Conservation (phyloP, 2,329 filamentous ascomycete genomes). For the Geosmithia flava region DNA sequence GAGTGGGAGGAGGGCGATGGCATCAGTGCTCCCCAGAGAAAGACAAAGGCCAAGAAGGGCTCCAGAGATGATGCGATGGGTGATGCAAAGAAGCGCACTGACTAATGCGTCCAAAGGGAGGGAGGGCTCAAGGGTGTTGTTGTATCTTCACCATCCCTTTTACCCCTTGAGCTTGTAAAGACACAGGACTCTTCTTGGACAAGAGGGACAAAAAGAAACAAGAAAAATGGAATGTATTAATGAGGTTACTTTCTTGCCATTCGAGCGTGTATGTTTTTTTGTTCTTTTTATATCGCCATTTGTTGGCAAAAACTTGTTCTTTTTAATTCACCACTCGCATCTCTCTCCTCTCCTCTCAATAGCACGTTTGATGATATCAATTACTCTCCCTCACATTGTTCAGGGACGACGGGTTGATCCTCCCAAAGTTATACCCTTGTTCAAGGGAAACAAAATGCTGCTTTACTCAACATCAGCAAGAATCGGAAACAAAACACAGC, state of each 20-base stretch:
- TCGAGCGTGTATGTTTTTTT: not conserved
- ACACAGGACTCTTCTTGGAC: not conserved
- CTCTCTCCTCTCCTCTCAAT: not conserved
- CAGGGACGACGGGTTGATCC: too few species aligned
- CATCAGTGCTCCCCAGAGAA: not conserved
- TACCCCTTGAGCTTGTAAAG: not conserved
- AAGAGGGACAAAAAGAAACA: not conserved
- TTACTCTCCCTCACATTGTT: too few species aligned
- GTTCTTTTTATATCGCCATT: not conserved
- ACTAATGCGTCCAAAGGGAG: constrained; percentile 8
- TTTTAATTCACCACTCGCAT: not conserved
- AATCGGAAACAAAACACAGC: too few species aligned
- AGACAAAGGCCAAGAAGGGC: constrained; percentile 4
- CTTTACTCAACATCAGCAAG: too few species aligned
- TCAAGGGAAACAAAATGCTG: too few species aligned
- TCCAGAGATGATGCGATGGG: constrained; percentile 10
- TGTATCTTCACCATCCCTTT: too few species aligned
- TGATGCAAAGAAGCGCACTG: constrained; percentile 18
- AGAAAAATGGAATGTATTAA: not conserved
- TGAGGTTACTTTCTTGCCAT: not conserved
- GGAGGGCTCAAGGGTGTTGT: too few species aligned
- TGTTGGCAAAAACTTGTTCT: too few species aligned
- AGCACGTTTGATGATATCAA: too few species aligned
- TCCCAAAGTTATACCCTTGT: too few species aligned
- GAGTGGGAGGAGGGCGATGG: constrained; percentile 6